A percentile compares a stretch with the other conserved stretches of the same genome.
Evolutionary conservation across 129 eudicot species (phyloP).

Genomic region (Centella asiatica): DNA sequence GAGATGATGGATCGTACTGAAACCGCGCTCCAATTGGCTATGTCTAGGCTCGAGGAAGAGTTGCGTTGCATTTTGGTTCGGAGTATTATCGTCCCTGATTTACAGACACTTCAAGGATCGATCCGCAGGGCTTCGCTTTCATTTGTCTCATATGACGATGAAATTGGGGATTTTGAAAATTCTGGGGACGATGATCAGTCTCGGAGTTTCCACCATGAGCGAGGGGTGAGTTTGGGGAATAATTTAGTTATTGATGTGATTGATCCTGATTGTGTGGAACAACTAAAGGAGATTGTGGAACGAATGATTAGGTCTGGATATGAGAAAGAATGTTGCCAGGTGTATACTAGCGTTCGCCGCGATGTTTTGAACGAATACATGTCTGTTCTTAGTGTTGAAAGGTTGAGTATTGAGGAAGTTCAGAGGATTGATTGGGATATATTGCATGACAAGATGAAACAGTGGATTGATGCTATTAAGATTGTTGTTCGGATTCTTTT

Average conservation of each 20-base stretch:
- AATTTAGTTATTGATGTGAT: conserved; percentile 58
- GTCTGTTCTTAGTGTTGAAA: conserved; percentile 63
- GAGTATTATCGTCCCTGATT: conserved; percentile 47
- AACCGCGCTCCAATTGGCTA: conserved; percentile 72
- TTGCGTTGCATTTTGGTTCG: conserved; percentile 47
- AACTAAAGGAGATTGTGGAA: conserved; percentile 60
- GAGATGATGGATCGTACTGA: conserved; percentile 56
- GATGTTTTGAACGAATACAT: conserved; percentile 76
- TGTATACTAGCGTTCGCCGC: conserved; percentile 49
- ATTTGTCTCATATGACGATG: conserved; percentile 32
- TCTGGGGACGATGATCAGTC: conserved; percentile 28
- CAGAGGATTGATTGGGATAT: conserved; percentile 74
- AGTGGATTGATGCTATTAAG: conserved; percentile 66
- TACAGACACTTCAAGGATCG: conserved; percentile 48
- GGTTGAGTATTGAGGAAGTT: conserved; percentile 78
- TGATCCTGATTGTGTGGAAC: conserved; percentile 37
- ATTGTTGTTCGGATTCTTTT: conserved; percentile 55
- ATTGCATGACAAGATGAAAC: conserved; percentile 73
- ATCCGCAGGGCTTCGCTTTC: conserved; percentile 30
- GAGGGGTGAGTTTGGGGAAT: conserved; percentile 59
- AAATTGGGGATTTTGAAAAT: conserved; percentile 26
- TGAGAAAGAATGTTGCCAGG: conserved; percentile 87
- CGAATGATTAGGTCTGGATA: conserved; percentile 76
- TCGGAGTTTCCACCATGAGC: conserved; percentile 26
- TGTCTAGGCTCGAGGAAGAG: conserved; percentile 69